A percentile compares a stretch with the other conserved stretches of the same genome.
Evolutionary conservation across 2,329 filamentous ascomycete species (phyloP).

Genomic region (Apiospora aurea): DNA sequence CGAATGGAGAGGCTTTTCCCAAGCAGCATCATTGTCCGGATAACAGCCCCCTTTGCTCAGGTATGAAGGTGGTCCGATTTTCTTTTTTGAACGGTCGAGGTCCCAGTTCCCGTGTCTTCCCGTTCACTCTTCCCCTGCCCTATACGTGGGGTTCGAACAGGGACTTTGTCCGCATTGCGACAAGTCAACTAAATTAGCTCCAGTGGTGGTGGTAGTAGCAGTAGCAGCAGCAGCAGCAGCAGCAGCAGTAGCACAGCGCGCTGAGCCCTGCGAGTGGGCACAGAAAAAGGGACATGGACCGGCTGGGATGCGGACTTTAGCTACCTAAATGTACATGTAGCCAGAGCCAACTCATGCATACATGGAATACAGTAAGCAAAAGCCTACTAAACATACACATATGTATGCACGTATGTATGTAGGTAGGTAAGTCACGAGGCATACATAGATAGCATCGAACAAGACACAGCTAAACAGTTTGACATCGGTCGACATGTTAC

Average conservation of each 20-base stretch:
- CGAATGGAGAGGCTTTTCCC: background rate
- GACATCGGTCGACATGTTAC: slow-evolving; percentile 12
- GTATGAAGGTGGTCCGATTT: background rate
- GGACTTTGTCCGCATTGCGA: slow-evolving; percentile 17
- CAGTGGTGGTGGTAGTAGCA: background rate
- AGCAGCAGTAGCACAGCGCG: background rate
- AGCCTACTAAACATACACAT: too few relatives aligned
- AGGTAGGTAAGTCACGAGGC: background rate
- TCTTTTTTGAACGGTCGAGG: background rate
- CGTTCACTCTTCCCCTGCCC: background rate
- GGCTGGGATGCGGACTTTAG: background rate
- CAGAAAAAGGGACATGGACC: background rate
- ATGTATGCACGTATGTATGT: too few relatives aligned
- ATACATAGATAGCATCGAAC: background rate
- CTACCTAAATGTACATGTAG: background rate
- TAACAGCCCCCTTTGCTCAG: background rate
- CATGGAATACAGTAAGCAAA: background rate
- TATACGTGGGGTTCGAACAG: slow-evolving; percentile 14
- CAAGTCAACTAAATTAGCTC: background rate
- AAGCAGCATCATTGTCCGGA: background rate
- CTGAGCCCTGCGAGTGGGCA: slow-evolving; percentile 17
- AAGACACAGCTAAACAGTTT: background rate
- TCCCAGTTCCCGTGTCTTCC: background rate
- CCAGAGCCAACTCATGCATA: background rate
- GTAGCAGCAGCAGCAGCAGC: background rate